phyloP scores from a whole-genome alignment of 1,284 basidiomycete genomes.

The Thelephora terrestris region DNA sequence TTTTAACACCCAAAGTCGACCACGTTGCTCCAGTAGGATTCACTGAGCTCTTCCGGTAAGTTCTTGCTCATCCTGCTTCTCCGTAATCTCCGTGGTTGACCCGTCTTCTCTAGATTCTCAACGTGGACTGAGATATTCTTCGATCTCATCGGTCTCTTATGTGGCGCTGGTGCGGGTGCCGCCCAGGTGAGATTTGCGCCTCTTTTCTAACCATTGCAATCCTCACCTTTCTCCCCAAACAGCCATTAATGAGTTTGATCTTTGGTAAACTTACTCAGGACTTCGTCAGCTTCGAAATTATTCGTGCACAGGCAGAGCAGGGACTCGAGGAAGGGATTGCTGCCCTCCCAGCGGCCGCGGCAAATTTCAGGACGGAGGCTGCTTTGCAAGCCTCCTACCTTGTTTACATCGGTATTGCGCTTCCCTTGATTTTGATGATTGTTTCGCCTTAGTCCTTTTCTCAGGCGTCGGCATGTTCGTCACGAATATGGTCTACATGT shows the following conservation, averaged over 20 bases:
- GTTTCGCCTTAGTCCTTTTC: not conserved
- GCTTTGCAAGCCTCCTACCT: slow-evolving; percentile 54
- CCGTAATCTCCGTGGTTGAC: not conserved
- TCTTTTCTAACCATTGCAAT: too few species aligned
- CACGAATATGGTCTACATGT: slow-evolving; percentile 74
- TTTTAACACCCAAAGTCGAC: slow-evolving; percentile 17
- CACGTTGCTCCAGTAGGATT: slow-evolving; percentile 33
- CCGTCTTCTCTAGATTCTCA: slow-evolving; percentile 38
- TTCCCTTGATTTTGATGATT: slow-evolving; percentile 9
- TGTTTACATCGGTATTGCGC: slow-evolving; percentile 57
- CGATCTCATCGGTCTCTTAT: slow-evolving; percentile 54
- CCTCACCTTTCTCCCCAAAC: not conserved
- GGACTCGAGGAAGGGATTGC: slow-evolving; percentile 16
- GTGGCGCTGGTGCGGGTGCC: slow-evolving; percentile 62
- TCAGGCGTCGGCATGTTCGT: slow-evolving; percentile 57
- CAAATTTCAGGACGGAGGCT: slow-evolving; percentile 41
- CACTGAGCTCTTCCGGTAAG: slow-evolving; percentile 38
- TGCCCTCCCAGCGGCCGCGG: slow-evolving; percentile 31
- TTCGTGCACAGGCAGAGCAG: slow-evolving; percentile 15
- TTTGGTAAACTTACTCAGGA: slow-evolving; percentile 73
- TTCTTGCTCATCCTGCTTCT: slow-evolving; percentile 2
- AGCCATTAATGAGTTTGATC: slow-evolving; percentile 74
- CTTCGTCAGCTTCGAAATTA: slow-evolving; percentile 56
- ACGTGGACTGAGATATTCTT: slow-evolving; percentile 56
- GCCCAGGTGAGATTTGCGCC: slow-evolving; percentile 46